Base-by-base conservation (phyloP, 2,329 filamentous ascomycete species). In the Hymenotorrendiella dingleyae region DNA sequence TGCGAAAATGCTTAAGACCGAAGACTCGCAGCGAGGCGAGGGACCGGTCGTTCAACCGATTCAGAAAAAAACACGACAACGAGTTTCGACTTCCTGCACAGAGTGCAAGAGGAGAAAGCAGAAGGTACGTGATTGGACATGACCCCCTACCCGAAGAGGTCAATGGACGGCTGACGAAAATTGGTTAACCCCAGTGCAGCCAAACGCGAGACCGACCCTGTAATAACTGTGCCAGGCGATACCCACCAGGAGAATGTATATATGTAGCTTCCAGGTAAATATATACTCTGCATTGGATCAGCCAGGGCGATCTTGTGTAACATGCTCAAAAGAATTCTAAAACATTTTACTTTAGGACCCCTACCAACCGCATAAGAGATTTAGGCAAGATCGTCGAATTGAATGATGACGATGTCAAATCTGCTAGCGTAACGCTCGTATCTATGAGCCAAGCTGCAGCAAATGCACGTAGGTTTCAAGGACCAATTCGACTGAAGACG, bases 121-220 rank as follows among this genome's bases (percentile, higher is more conserved):
- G 40, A 55, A 52, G 48, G 53, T 55, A 53, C 19, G 10, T 42
- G 40, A 29, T 21, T 42, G 30, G 40, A 5, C n/a, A n/a, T 33
- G 12, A 33, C 17, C 19, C n/a, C 7, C 17, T 33, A 26, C n/a
- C 8, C 24, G 24, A 20, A 27, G 17, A 23, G 20, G 36, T 29
- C 20, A 14, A 16, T 26, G 44, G 22, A 38, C 17, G 43, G 22
- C 43, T 52, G 40, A 43, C 37, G 20, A 45, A 4, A 34, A n/a
- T n/a, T 14, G 16, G 33, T 7, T 36, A 8, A 21, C 26, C 44
- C 9, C 35, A 54, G 53, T 57, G 54, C 30, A 55, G 54, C 43
- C 53, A 57, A 41, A 49, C 51, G 17, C 53, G 46, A 48, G 53
- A 54, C 32, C 41, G 48, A 24, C 52, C 53, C 16, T 57, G 53